Base-by-base conservation (phyloP, 805 yeast genomes). In the Zygosaccharomyces rouxii region DNA sequence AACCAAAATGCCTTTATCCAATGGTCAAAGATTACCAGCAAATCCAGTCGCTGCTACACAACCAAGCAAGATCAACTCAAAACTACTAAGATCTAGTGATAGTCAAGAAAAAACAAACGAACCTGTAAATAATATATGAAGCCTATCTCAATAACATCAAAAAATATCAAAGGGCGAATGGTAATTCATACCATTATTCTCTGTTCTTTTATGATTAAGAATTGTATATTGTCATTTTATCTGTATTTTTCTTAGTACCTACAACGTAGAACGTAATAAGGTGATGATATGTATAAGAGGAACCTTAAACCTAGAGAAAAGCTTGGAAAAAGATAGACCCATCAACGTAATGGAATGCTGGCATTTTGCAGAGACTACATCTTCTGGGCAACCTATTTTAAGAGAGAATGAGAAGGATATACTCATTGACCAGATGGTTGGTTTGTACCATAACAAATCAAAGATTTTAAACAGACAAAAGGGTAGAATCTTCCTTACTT, bases 401-500 rank as follows among this genome's bases (percentile, higher is more conserved):
- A 49, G 74, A 29, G 74, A 71, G 42, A 64, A 58, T 38, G 90
- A 84, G 58, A 67, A 70, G 31, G 81, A 79, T 53, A 64, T 82
- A 2, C 59, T 72, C 2, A 78, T 83, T 1, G 80, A 75, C 49
- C 74, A 72, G 45, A 67, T 71, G 18, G 76, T 87, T 0, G 97
- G 97, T 0, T 64, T 90, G 3, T 90, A 90, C 61, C 90, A 85
- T 57, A 95, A 89, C 19, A 80, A 80, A 49, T 70, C 71, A 50
- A 87, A 86, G 68, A 76, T 87, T 21, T 45, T 69, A 2, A 71
- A 78, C 26, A 77, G 82, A 53, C 95, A 87, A 61, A 68, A 76
- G 49, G 98, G 98, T 0, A 72, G 96, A 26, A 59, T 86, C 0
- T 89, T 89, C 63, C 68, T 92, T 26, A 90, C 98, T 0, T 78